Evolutionary conservation across 2,329 filamentous ascomycete species (phyloP).

Genomic region (Hypoxylon sp.): DNA sequence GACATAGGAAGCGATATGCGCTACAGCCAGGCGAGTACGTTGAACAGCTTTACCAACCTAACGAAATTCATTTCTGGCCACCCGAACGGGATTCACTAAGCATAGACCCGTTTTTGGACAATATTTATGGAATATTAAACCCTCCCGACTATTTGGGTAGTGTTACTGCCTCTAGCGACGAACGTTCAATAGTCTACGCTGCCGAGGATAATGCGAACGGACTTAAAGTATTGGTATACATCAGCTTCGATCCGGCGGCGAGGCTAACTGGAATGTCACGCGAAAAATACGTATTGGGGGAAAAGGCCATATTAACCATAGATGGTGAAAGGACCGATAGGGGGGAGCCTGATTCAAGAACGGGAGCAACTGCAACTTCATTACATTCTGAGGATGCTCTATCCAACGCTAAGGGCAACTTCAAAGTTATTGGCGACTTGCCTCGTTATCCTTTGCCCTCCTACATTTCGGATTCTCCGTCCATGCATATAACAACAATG

Average conservation of each 20-base stretch:
- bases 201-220: constrained; percentile 40
- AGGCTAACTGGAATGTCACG: constrained; percentile 47
- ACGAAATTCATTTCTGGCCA: constrained; percentile 51
- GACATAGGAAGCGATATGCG: constrained; percentile 59
- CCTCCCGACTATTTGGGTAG: constrained; percentile 40
- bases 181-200: constrained; percentile 52
- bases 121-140: constrained; percentile 48
- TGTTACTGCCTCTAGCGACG: constrained; percentile 48
- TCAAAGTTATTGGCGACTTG: constrained; percentile 5
- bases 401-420: constrained; percentile 16
- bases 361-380: neutral
- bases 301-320: constrained; percentile 28
- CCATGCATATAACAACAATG: constrained; percentile 21
- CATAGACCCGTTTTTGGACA: constrained; percentile 32
- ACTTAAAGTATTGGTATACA: constrained; percentile 48
- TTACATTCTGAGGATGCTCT: constrained; percentile 1
- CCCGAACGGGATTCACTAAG: constrained; percentile 34
- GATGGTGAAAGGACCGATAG: constrained; percentile 9
- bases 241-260: constrained; percentile 53
- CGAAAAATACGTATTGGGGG: constrained; percentile 41
- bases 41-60: constrained; percentile 39
- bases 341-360: neutral
- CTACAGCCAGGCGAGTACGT: constrained; percentile 15
- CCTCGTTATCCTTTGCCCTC: constrained; percentile 24
- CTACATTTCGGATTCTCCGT: constrained; percentile 21